Base-by-base conservation (phyloP, 768 basidiomycete genomes). In the Tulasnella sp. region DNA sequence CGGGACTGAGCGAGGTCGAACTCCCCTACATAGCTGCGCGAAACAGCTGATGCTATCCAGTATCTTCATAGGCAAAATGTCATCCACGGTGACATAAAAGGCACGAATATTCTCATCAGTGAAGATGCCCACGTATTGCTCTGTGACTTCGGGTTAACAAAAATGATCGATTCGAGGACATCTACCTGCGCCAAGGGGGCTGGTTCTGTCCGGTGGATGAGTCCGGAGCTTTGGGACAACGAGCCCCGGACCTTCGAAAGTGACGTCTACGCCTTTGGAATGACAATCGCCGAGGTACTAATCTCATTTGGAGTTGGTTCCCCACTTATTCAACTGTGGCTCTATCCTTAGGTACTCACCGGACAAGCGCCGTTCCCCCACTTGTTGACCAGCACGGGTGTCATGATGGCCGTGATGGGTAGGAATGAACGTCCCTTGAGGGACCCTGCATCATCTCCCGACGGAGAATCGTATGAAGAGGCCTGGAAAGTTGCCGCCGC, bases 161-260 rank as follows among this genome's bases (percentile, higher is more conserved):
- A n/a, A 49, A 49, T 68, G 67, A 39, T 36, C 19, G 67, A 39
- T 36, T 36, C 38, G 37, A 39, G 29, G 25, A 71, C 70, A n/a
- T 71, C 70, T 29, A 71, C 37, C 11, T 38, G 34, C 25, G 38
- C 39, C 22, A 71, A 71, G 42, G 70, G 70, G 3, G 70, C 38
- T 71, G 70, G 70, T 15, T 36, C 70, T 34, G 70, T 71, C 29
- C 70, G 12, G n/a, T 71, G 70, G 70, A 71, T 71, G 70, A 71
- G 70, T 37, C 70, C 70, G 38, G 70, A 71, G 37, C 70, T 39
- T n/a, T 36, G 38, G 42, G 38, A 39, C 25, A 71, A 71, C 38
- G 31, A 40, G 22, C 37, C 37, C 70, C 37, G 42, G 22, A 15
- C 70, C 3, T 25, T 25, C 42, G 34, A 71, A 71, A 71, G 70